Evolutionary conservation across 495 filamentous ascomycete species (phyloP).

Genomic region (Lasiosphaeris hirsuta): DNA sequence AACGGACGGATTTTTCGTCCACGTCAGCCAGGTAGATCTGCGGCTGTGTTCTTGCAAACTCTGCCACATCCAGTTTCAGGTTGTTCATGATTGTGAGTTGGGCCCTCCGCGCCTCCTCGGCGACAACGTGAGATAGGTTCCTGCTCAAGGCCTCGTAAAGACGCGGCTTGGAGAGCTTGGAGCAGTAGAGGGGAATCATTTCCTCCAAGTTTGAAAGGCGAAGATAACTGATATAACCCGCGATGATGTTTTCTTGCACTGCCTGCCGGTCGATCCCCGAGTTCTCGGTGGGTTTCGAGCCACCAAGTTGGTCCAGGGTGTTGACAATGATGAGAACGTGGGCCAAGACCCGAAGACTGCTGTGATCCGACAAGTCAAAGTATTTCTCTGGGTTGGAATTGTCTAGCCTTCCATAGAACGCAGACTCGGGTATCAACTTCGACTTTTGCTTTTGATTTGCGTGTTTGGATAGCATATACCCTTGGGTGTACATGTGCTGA

Average conservation of each 20-base stretch:
- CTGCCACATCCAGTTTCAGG: slow-evolving; percentile 45
- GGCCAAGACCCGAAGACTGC: slow-evolving; percentile 57
- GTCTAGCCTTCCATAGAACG: slow-evolving; percentile 21
- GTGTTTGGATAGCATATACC: slow-evolving; percentile 50
- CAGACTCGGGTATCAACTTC: slow-evolving; percentile 44
- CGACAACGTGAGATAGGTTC: slow-evolving; percentile 53
- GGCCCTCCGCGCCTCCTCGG: slow-evolving; percentile 43
- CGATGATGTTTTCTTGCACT: slow-evolving; percentile 62
- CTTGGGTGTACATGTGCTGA: slow-evolving; percentile 56
- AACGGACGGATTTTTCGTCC: slow-evolving; percentile 17
- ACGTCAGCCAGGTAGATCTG: slow-evolving; percentile 50
- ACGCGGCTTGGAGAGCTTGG: slow-evolving; percentile 57
- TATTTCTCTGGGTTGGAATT: slow-evolving; percentile 38
- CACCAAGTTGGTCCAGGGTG: slow-evolving; percentile 50
- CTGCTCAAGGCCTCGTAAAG: slow-evolving; percentile 51
- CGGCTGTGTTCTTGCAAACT: slow-evolving; percentile 53
- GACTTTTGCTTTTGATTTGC: slow-evolving; percentile 49
- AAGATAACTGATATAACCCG: slow-evolving; percentile 78
- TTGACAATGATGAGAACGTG: slow-evolving; percentile 53
- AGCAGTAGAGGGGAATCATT: slow-evolving; percentile 81
- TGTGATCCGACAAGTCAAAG: slow-evolving; percentile 50
- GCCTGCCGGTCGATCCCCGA: slow-evolving; percentile 23
- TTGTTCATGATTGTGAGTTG: slow-evolving; percentile 63
- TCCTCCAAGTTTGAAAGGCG: slow-evolving; percentile 64
- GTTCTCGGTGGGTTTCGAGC: slow-evolving; percentile 36